phyloP scores from a whole-genome alignment of 495 filamentous ascomycete species.

The Penicillium cataractarum region DNA sequence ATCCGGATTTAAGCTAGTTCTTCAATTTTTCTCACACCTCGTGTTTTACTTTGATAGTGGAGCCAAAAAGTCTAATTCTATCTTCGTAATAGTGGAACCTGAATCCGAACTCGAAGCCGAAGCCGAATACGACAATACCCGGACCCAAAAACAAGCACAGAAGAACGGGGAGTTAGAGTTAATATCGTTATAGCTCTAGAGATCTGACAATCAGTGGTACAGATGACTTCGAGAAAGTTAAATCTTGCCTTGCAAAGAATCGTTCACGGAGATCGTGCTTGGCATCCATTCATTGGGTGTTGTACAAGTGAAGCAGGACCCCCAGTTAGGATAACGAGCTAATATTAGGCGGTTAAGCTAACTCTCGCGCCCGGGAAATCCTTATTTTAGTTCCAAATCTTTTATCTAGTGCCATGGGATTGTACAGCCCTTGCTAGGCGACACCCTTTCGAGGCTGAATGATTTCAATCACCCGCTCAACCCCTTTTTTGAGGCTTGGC shows the following conservation, averaged over 20 bases:
- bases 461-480: not conserved
- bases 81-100: conserved; percentile 4
- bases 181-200: not conserved
- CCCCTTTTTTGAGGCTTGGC: not conserved
- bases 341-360: not conserved
- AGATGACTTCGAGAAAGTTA: not conserved
- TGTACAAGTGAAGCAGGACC: not conserved
- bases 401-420: not conserved
- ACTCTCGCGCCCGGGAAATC: not conserved
- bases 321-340: no score
- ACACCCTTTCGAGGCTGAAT: not conserved
- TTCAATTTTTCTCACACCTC: no score
- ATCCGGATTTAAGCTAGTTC: not conserved
- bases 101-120: conserved; percentile 17
- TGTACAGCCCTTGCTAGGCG: not conserved
- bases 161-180: not conserved
- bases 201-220: not conserved
- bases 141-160: not conserved
- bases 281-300: not conserved
- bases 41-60: not conserved
- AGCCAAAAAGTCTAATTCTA: not conserved
- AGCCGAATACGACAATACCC: not conserved
- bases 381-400: no score
- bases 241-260: not conserved
- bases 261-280: not conserved